Conservation (phyloP, 1,284 basidiomycete species). For the Cronartium quercuum region DNA sequence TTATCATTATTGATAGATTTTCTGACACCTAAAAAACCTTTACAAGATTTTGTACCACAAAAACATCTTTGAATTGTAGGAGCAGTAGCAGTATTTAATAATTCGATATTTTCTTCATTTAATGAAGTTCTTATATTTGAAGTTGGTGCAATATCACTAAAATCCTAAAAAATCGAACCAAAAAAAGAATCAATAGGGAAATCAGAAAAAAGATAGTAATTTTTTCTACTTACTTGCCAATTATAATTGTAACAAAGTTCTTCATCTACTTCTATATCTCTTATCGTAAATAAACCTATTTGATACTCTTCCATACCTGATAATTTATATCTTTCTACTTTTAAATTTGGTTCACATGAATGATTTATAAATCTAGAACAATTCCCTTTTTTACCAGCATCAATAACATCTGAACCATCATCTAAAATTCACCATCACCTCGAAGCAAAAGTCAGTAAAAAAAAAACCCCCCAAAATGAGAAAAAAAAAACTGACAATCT, state of each 20-base stretch:
- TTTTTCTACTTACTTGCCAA: slow-evolving; percentile 9
- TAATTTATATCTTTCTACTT: slow-evolving; percentile 30
- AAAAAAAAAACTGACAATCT: slow-evolving; percentile 34
- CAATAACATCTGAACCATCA: slow-evolving; percentile 37
- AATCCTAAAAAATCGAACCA: slow-evolving; percentile 1
- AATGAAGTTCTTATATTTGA: slow-evolving; percentile 26
- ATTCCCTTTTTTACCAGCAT: slow-evolving; percentile 35
- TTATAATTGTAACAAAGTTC: slow-evolving; percentile 32
- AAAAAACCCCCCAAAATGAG: no score
- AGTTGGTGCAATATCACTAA: slow-evolving; percentile 34
- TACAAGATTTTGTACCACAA: slow-evolving; percentile 28
- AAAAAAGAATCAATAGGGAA: not conserved
- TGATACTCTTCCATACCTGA: slow-evolving; percentile 33
- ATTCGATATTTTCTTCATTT: not conserved
- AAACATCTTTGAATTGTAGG: slow-evolving; percentile 33
- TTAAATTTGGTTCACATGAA: slow-evolving; percentile 27
- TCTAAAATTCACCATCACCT: no score
- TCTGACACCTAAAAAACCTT: slow-evolving; percentile 23
- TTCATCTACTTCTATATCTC: slow-evolving; percentile 33
- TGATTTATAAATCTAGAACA: slow-evolving; percentile 35
- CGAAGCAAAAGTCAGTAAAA: not conserved
- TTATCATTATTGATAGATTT: no score
- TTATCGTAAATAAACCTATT: slow-evolving; percentile 29
- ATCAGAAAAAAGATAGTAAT: not conserved
- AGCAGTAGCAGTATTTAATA: slow-evolving; percentile 11